Evolutionary conservation across 1,284 basidiomycete genomes (phyloP).

Genomic region (Termitomyces sp.): DNA sequence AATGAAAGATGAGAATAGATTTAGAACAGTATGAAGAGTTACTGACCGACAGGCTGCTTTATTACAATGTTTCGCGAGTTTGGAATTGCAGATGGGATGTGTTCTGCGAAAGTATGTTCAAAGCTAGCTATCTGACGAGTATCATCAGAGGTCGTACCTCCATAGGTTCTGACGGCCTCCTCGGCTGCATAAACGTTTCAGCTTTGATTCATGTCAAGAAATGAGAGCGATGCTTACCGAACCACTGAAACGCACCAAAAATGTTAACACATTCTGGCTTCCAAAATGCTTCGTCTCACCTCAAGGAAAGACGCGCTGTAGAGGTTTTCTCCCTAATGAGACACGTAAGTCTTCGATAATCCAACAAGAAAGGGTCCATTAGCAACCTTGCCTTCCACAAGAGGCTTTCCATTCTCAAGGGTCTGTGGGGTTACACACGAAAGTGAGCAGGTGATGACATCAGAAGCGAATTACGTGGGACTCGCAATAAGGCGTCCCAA

Average conservation of each 20-base stretch:
- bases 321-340: constrained; percentile 61
- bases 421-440: constrained; percentile 45
- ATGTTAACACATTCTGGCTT: neutral
- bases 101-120: constrained; percentile 44
- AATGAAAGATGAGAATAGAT: neutral
- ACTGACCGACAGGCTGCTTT: constrained; percentile 87
- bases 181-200: constrained; percentile 50
- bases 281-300: constrained; percentile 41
- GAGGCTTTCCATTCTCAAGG: constrained; percentile 88
- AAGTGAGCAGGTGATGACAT: constrained; percentile 20
- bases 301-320: constrained; percentile 85
- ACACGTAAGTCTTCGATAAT: constrained; percentile 1
- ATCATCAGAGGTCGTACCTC: constrained; percentile 43
- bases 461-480: constrained; percentile 16
- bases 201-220: neutral
- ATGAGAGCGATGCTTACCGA: constrained; percentile 44
- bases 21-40: neutral
- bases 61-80: constrained; percentile 84
- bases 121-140: neutral
- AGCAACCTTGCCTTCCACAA: constrained; percentile 71
- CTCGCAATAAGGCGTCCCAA: constrained; percentile 75
- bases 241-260: constrained; percentile 51
- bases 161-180: constrained; percentile 83
- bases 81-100: constrained; percentile 75
- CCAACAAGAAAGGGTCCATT: neutral